phyloP scores from a whole-genome alignment of 2,329 filamentous ascomycete species.

The Scytalidium sp. region DNA sequence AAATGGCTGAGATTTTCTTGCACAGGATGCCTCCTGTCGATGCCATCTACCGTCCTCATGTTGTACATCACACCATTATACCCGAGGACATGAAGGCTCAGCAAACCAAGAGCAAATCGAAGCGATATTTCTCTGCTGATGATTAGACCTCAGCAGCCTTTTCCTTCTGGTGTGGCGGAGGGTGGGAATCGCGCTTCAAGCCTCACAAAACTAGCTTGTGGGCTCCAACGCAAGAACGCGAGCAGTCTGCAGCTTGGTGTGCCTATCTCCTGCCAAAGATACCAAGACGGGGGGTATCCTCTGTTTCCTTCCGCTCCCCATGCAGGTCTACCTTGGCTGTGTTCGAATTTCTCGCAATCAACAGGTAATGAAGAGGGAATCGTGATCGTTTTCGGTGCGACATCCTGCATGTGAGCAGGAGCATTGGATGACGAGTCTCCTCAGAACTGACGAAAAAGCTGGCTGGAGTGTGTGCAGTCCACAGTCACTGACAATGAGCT shows the following conservation, averaged over 20 bases:
- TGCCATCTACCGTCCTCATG: conserved; percentile 85
- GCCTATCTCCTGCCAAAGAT: too few species aligned
- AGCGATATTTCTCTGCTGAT: conserved; percentile 70
- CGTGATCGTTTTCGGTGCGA: too few species aligned
- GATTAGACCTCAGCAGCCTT: conserved; percentile 14
- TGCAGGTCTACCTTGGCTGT: too few species aligned
- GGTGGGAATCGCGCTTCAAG: neutral
- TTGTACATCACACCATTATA: conserved; percentile 82
- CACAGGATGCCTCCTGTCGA: conserved; percentile 76
- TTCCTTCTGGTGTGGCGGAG: neutral
- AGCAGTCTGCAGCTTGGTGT: too few species aligned
- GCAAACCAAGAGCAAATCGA: conserved; percentile 62
- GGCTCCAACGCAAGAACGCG: neutral
- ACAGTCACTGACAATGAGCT: neutral
- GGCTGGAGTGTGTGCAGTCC: too few species aligned
- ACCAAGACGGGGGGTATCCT: too few species aligned
- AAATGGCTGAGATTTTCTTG: conserved; percentile 28
- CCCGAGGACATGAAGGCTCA: conserved; percentile 69
- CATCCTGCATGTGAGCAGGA: too few species aligned
- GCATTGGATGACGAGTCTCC: too few species aligned
- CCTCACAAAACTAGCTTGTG: neutral
- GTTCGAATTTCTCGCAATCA: too few species aligned
- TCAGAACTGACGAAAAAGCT: too few species aligned
- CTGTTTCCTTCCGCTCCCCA: too few species aligned
- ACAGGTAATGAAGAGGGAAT: too few species aligned